A percentile compares a stretch with the other conserved stretches of the same genome.
Conservation (phyloP, 1,139 yeast genomes). For the Debaryomycetaceae sp. region DNA sequence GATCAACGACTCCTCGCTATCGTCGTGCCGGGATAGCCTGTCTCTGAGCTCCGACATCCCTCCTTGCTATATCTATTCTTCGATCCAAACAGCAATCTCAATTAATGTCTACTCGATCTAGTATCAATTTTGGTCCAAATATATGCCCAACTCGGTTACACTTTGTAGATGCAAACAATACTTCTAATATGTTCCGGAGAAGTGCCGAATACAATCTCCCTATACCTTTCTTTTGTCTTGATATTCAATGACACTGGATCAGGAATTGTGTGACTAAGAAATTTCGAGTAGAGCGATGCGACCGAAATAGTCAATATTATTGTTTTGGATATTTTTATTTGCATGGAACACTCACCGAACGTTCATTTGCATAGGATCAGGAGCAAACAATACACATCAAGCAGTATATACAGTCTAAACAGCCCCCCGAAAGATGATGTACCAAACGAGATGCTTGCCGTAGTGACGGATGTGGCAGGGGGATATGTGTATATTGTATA, state of each 20-base stretch:
- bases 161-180: no score
- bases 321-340: not conserved
- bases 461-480: no score
- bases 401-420: not conserved
- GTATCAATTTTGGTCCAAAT: not conserved
- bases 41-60: conserved; percentile 14
- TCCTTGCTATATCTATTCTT: not conserved
- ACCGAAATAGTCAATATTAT: not conserved
- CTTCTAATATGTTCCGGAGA: no score
- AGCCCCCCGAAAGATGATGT: not conserved
- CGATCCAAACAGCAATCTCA: not conserved
- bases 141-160: no score
- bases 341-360: not conserved
- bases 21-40: conserved; percentile 22
- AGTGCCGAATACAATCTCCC: no score
- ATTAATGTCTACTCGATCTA: not conserved
- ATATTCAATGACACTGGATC: not conserved
- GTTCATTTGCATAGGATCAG: not conserved
- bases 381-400: not conserved
- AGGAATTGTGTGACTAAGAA: not conserved
- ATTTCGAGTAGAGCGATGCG: not conserved
- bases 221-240: no score
- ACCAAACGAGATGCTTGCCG: no score
- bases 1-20: conserved; percentile 45
- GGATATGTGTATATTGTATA: no score